Conservation (phyloP, 495 filamentous ascomycete genomes). For the Xylaria castorea region DNA sequence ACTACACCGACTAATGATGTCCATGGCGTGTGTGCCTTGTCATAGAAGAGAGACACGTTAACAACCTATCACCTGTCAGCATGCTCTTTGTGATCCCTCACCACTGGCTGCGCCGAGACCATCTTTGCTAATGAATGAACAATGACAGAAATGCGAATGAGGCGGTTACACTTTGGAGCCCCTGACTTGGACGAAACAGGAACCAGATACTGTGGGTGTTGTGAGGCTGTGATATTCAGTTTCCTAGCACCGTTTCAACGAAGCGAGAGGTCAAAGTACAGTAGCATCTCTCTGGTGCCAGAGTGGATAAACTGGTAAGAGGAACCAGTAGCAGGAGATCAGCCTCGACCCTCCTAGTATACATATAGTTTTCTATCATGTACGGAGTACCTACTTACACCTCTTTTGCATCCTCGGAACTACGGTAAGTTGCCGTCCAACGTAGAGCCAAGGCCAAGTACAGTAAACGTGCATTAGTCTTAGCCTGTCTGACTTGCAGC, state of each 20-base stretch:
- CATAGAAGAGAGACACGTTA: slow-evolving; percentile 16
- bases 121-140: neutral
- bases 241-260: neutral
- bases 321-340: neutral
- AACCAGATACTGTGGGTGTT: slow-evolving; percentile 1
- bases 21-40: neutral
- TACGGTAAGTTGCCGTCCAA: slow-evolving; percentile 19
- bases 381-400: too few species aligned
- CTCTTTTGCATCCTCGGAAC: neutral
- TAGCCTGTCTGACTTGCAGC: slow-evolving; percentile 12
- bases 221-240: slow-evolving; percentile 20
- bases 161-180: neutral
- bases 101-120: neutral
- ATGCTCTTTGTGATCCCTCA: neutral
- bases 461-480: slow-evolving; percentile 15
- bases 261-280: neutral
- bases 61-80: slow-evolving; percentile 13
- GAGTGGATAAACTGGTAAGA: neutral
- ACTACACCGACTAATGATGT: neutral
- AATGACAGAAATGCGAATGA: slow-evolving; percentile 2
- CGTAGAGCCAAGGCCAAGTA: neutral
- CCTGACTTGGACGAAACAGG: neutral
- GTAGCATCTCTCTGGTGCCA: neutral
- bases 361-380: neutral
- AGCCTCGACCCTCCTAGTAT: neutral